phyloP scores from a whole-genome alignment of 2,329 filamentous ascomycete genomes.

The Epicoccum nigrum region DNA sequence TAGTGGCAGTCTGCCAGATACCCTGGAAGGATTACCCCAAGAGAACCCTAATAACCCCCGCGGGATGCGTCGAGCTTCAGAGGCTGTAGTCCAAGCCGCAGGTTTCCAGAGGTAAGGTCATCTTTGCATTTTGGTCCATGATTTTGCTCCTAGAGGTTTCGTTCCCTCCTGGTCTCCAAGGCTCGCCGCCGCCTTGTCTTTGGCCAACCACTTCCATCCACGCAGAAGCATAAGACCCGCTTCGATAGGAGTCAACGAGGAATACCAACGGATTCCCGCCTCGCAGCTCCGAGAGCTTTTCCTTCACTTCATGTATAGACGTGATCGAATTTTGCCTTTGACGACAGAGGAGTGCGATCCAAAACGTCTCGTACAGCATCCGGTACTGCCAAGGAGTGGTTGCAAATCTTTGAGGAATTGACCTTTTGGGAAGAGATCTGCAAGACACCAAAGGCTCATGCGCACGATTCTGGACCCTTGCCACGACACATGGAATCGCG shows the following conservation, averaged over 20 bases:
- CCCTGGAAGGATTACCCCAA: constrained; percentile 33
- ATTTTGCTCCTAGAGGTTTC: neutral
- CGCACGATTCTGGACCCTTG: constrained; percentile 6
- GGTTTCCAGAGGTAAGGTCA: constrained; percentile 39
- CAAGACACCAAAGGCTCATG: constrained; percentile 14
- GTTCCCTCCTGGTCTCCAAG: neutral
- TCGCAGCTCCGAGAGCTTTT: neutral
- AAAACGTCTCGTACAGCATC: constrained; percentile 18
- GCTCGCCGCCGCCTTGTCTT: neutral
- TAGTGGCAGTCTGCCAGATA: constrained; percentile 38
- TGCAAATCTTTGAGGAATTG: constrained; percentile 27
- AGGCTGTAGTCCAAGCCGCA: constrained; percentile 37
- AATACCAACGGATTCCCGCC: neutral
- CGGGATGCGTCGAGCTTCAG: constrained; percentile 43
- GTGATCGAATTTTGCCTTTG: neutral
- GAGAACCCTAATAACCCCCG: constrained; percentile 30
- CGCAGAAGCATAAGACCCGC: neutral
- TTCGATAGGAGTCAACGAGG: neutral
- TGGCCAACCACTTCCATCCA: constrained; percentile 6
- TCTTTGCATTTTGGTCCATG: neutral
- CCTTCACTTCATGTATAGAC: neutral
- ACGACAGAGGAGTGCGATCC: constrained; percentile 8
- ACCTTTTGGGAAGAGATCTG: constrained; percentile 29
- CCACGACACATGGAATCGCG: constrained; percentile 6
- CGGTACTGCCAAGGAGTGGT: constrained; percentile 24